Base-by-base conservation (phyloP, 257 asterid genomes). In the Prunella vulgaris region DNA sequence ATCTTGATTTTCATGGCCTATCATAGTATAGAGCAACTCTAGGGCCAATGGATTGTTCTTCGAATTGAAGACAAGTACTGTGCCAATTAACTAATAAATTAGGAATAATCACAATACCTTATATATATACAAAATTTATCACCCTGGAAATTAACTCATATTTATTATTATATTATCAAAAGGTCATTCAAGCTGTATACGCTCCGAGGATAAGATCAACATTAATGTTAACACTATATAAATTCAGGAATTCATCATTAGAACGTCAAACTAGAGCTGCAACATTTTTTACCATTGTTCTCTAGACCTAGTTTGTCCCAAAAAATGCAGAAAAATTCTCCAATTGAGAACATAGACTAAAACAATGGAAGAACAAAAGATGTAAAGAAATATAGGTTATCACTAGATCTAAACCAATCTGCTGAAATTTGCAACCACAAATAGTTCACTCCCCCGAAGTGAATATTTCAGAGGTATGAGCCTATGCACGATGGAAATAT, bases 181-280 rank as follows among this genome's bases (percentile, higher is more conserved):
- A n/a, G n/a, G n/a, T n/a, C n/a, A n/a, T n/a, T n/a, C n/a, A n/a
- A n/a, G n/a, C n/a, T n/a, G n/a, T n/a, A n/a, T n/a, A n/a, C n/a
- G n/a, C n/a, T n/a, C n/a, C n/a, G n/a, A n/a, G n/a, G n/a, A n/a
- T n/a, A n/a, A n/a, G n/a, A n/a, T n/a, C n/a, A n/a, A n/a, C n/a
- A n/a, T n/a, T n/a, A n/a, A n/a, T n/a, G n/a, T n/a, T 25, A 25
- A 25, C 33, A 51, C 67, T 72, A 75, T 46, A 73, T 48, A 78
- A 51, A 46, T 73, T 53, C 18, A 56, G 68, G 10, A 62, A 21
- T 42, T 17, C 68, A 3, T 68, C 72, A 22, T 58, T 33, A 22
- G 6, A 48, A 70, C 40, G 44, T 27, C 51, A 77, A 60, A 68
- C 63, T 60, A 66, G 38, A 40, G 51, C 21, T 32, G 62, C 25